Evolutionary conservation across 2,329 filamentous ascomycete species (phyloP).

Genomic region (Gremmenia infestans): DNA sequence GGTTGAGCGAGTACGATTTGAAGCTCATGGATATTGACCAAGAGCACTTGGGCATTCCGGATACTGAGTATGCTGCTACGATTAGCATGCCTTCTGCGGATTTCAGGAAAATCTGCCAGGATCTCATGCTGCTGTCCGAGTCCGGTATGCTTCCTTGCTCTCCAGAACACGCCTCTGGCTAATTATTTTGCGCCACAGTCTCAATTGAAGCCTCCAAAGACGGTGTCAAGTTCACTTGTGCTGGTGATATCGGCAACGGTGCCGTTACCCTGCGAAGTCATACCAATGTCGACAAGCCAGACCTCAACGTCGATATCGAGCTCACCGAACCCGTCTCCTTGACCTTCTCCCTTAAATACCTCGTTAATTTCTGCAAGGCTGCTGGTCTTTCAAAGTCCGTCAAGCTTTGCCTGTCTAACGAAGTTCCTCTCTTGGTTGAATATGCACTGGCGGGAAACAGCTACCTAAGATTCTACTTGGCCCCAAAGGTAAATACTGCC

Average conservation of each 20-base stretch:
- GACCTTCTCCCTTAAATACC: constrained; percentile 98
- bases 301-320: constrained; percentile 80
- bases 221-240: constrained; percentile 89
- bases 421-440: constrained; percentile 94
- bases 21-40: constrained; percentile 99
- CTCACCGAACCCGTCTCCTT: constrained; percentile 88
- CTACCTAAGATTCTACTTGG: constrained; percentile 94
- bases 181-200: constrained; percentile 50
- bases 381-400: constrained; percentile 75
- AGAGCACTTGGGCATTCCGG: constrained; percentile 96
- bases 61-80: constrained; percentile 95
- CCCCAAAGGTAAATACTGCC: constrained; percentile 70
- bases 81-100: constrained; percentile 84
- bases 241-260: constrained; percentile 93
- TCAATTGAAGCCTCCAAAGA: constrained; percentile 96
- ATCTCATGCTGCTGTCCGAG: constrained; percentile 88
- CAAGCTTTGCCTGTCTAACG: constrained; percentile 90
- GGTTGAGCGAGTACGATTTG: constrained; percentile 97
- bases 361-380: constrained; percentile 99
- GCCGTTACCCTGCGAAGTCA: constrained; percentile 87
- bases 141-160: constrained; percentile 61
- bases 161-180: neutral
- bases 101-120: constrained; percentile 92
- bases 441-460: constrained; percentile 77
- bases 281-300: constrained; percentile 83